Base-by-base conservation (phyloP, 257 asterid species). In the Thymus mandschuricus region DNA sequence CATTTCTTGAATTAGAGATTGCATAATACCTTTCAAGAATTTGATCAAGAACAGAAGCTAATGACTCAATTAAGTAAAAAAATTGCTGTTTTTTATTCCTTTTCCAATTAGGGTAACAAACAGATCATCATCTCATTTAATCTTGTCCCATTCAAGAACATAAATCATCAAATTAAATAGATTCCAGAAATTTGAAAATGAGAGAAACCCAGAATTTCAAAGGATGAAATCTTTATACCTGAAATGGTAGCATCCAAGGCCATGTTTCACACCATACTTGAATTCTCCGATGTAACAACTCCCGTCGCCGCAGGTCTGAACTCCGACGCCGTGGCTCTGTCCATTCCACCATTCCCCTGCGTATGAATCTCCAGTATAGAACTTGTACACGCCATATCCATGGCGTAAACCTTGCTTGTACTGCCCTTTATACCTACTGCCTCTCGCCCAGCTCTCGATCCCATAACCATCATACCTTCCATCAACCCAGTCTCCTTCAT, bases 401-500 rank as follows among this genome's bases (percentile, higher is more conserved):
- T 95, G 90, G 68, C 98, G 83, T 64, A 83, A 54, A 1, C 99
- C 99, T 41, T 83, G 89, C 71, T 88, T 83, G 74, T 92, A 95
- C 71, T 89, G 98, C 76, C 99, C 99, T 78, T 76, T 85, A 45
- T 86, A 95, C 68, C 81, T 76, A 78, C 99, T 89, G 62, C 99
- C 99, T 64, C 86, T 88, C 0, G 91, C 88, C 99, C 99, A 95
- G 33, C 92, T 86, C 81, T 95, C 99, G 43, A 95, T 81, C 50
- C 99, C 99, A 74, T 82, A 89, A 10, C 99, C 99, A 68, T 91
- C 99, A 52, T 89, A 95, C 76, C 62, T 86, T 27, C 98, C 96
- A 80, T 95, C 96, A 56, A 95, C 51, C 99, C 99, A 92, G 72
- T 95, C 98, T 4, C 99, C 99, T 79, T 95, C 99, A 49, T 95